A percentile compares a stretch with the other conserved stretches of the same genome.
Evolutionary conservation across 805 yeast genomes (phyloP).

Genomic region (Priceomyces medius): DNA sequence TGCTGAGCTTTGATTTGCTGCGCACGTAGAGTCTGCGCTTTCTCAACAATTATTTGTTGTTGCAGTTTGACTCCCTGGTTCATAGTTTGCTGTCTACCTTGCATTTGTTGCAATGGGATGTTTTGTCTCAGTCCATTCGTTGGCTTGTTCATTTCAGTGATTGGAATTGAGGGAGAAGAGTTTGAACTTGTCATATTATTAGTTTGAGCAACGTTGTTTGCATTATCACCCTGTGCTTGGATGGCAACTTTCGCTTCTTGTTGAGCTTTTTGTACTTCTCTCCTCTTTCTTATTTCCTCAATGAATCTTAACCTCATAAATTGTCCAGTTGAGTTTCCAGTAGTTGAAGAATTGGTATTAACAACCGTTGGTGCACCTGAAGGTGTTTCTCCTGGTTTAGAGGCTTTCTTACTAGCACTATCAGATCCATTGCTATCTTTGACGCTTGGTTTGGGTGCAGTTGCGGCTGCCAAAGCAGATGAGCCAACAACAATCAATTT

Average conservation of each 20-base stretch:
- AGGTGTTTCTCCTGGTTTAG: constrained; percentile 11
- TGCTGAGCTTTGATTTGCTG: constrained; percentile 13
- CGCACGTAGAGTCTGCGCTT: constrained; percentile 5
- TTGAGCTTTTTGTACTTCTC: constrained; percentile 44
- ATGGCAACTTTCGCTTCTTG: constrained; percentile 42
- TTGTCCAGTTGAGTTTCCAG: constrained; percentile 49
- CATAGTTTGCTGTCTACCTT: constrained; percentile 10
- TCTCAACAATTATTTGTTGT: constrained; percentile 14
- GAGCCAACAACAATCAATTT: constrained; percentile 40
- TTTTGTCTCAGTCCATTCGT: constrained; percentile 12
- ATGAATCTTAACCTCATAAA: constrained; percentile 85
- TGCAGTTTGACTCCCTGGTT: constrained; percentile 11
- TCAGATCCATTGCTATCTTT: constrained; percentile 30
- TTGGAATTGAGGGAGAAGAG: constrained; percentile 1
- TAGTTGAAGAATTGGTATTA: constrained; percentile 13
- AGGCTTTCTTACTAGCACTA: constrained; percentile 22
- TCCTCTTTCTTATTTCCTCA: constrained; percentile 77
- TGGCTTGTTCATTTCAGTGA: constrained; percentile 2
- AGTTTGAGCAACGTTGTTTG: constrained; percentile 3
- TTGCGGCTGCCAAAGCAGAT: constrained; percentile 19
- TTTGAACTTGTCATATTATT: constrained; percentile 5
- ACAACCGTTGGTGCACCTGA: constrained; percentile 11
- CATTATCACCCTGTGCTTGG: constrained; percentile 21
- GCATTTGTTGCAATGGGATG: constrained; percentile 15
- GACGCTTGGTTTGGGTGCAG: constrained; percentile 18